Evolutionary conservation across 2,329 filamentous ascomycete species (phyloP), one percentile per base, ranked within the genome.

Genomic region (Ophiostoma montium): DNA sequence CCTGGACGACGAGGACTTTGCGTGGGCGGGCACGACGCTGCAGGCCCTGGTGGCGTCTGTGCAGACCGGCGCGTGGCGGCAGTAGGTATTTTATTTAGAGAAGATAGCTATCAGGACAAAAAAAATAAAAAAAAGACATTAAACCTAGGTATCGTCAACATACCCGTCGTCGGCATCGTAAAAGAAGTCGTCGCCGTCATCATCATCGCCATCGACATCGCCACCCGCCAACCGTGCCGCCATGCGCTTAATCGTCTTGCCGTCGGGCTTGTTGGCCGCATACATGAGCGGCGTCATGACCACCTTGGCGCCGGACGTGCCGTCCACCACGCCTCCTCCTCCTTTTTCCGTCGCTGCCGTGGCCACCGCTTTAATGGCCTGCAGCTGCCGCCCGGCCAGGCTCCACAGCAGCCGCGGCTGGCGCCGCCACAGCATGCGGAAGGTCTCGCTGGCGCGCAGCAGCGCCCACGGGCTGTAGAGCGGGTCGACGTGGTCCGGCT

Each of bases 1-100:
- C 60, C 62, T 86, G 35, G 80, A 82, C 42, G 61, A 74, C 48
- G 67, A 65, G 9, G 81, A 86, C 62, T 86, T 84, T 58, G 72
- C 76, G 55, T 79, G 72, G 72, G 67, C 69, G n/a, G 80, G 67
- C 0, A 58, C 65, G 42, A 63, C 69, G 6, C 57, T 83, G 56
- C 65, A 69, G 55, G 52, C 52, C 23, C 50, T 60, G 2, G 55
- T 55, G 39, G 44, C 50, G 10, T 45, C 47, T 13, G 35, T 54
- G 32, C 51, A 52, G 30, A 46, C 44, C 18, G 54, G 56, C 2
- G 54, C 53, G 13, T 57, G 53, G 53, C 52, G 50, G 39, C 35
- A 49, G 21, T 15, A 41, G 6, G 12, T 32, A 10, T 13, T 18
- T 4, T 21, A 8, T 16, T 11, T n/a, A 15, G 33, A 38, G 3